Evolutionary conservation across 495 filamentous ascomycete genomes (phyloP).

Genomic region (Halenospora varia): DNA sequence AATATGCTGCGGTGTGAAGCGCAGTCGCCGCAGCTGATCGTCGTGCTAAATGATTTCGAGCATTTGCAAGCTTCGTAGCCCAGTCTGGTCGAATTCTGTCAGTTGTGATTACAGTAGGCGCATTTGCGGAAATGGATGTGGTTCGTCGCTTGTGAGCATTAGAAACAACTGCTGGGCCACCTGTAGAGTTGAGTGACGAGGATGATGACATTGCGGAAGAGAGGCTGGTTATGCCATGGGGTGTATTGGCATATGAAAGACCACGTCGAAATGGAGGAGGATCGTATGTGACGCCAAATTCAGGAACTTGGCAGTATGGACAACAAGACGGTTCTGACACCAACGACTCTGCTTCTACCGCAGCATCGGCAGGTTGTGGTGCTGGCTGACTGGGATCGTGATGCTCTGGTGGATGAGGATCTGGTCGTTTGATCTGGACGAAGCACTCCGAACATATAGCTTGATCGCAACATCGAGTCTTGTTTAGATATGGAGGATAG

Average conservation of each 20-base stretch:
- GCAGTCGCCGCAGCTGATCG: conserved; percentile 92
- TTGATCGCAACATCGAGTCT: conserved; percentile 93
- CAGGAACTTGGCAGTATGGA: conserved; percentile 90
- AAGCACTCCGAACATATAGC: conserved; percentile 98
- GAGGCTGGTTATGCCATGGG: conserved; percentile 31
- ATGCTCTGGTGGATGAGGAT: conserved; percentile 93
- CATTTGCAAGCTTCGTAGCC: conserved; percentile 82
- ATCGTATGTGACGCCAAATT: conserved; percentile 92
- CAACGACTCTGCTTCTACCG: conserved; percentile 60
- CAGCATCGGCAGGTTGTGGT: conserved; percentile 36
- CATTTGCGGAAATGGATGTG: conserved; percentile 76
- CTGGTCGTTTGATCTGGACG: conserved; percentile 95
- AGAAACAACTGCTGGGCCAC: conserved; percentile 20
- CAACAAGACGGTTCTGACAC: conserved; percentile 91
- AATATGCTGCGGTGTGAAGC: conserved; percentile 88
- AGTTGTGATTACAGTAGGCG: conserved; percentile 81
- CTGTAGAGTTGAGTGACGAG: conserved; percentile 45
- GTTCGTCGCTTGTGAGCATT: conserved; percentile 52
- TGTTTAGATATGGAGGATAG: conserved; percentile 95
- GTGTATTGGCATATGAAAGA: conserved; percentile 57
- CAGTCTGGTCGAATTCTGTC: conserved; percentile 92
- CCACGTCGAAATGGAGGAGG: conserved; percentile 86
- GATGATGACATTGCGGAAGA: conserved; percentile 68
- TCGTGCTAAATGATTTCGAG: conserved; percentile 76
- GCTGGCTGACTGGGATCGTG: conserved; percentile 45